Percentiles rank a stretch among this genome's conserved stretches.
Evolutionary conservation across 2,329 filamentous ascomycete species (phyloP).

Genomic region (Colletotrichum sojae): DNA sequence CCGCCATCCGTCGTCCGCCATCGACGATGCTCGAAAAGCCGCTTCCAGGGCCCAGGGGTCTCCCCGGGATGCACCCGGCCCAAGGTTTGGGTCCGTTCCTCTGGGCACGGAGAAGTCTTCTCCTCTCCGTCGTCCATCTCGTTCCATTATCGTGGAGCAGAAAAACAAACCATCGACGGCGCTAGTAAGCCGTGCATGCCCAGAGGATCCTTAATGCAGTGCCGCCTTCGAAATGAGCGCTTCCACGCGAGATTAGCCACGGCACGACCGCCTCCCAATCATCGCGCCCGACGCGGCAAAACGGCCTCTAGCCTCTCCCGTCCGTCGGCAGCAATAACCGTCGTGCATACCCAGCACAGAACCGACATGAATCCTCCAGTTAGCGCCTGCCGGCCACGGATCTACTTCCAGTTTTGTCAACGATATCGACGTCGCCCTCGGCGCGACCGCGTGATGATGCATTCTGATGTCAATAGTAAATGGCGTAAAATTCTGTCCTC

Average conservation of each 20-base stretch:
- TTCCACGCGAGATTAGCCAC: slow-evolving; percentile 40
- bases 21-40: slow-evolving; percentile 1
- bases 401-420: slow-evolving; percentile 10
- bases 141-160: slow-evolving; percentile 12
- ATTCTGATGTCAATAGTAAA: slow-evolving; percentile 14
- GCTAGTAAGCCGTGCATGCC: slow-evolving; percentile 18
- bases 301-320: background rate
- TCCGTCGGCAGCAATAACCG: slow-evolving; percentile 12
- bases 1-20: background rate
- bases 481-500: slow-evolving; percentile 16
- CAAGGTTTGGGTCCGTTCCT: slow-evolving; percentile 17
- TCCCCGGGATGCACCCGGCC: background rate
- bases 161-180: background rate
- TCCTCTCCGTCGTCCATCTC: background rate
- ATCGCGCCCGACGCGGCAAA: slow-evolving; percentile 14
- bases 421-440: background rate
- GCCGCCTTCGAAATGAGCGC: slow-evolving; percentile 33
- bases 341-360: slow-evolving; percentile 5
- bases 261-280: slow-evolving; percentile 23
- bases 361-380: slow-evolving; percentile 13
- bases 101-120: too few species aligned
- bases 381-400: background rate
- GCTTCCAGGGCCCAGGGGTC: slow-evolving; percentile 22
- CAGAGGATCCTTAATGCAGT: slow-evolving; percentile 24
- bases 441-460: background rate